Evolutionary conservation across 208 protist species (phyloP).

Genomic region (Naegleria fowleri): DNA sequence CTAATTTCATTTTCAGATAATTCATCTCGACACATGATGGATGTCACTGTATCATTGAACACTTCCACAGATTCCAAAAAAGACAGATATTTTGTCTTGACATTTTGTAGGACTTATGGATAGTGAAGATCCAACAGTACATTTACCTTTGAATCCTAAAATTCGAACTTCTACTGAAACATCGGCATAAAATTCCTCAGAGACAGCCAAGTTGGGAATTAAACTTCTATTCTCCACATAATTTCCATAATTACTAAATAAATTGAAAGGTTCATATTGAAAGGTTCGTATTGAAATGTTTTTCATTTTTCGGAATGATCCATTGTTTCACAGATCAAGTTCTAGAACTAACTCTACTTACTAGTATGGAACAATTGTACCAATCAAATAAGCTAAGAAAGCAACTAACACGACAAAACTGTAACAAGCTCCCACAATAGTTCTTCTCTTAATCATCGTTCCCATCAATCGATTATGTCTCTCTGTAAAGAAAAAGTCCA

Average conservation of each 20-base stretch:
- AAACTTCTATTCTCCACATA: not conserved
- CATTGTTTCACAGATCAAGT: too few species aligned
- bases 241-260: not conserved
- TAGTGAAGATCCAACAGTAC: not conserved
- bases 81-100: not conserved
- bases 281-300: too few species aligned
- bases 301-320: too few species aligned
- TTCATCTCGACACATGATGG: not conserved
- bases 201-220: not conserved
- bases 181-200: not conserved
- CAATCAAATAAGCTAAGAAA: not conserved
- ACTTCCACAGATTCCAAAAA: not conserved
- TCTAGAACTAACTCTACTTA: not conserved
- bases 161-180: not conserved
- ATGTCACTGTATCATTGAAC: not conserved
- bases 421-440: not conserved
- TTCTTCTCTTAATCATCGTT: not conserved
- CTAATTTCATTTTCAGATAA: not conserved
- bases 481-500: not conserved
- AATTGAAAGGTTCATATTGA: too few species aligned
- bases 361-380: not conserved
- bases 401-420: not conserved
- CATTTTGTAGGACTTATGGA: not conserved
- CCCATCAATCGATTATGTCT: not conserved
- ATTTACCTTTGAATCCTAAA: not conserved